Evolutionary conservation across 2,329 filamentous ascomycete genomes (phyloP), one percentile per base, ranked within the genome.

Genomic region (Aspergillus japonicus): DNA sequence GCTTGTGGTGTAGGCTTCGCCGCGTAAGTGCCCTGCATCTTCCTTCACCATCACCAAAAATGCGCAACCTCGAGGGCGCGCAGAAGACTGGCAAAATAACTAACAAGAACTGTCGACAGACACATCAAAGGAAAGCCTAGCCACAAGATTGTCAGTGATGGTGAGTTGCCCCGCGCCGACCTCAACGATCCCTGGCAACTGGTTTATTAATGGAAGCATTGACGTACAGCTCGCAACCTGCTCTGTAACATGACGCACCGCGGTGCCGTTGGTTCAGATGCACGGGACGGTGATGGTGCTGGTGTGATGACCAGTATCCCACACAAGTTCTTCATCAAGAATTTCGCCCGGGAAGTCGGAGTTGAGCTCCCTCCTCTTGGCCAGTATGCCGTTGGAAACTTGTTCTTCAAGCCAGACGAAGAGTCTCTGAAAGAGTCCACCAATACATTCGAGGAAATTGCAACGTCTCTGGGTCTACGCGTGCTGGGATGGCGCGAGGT

Each of bases 181-280:
- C 21, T 19, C 2, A 29, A 23, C n/a, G n/a, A 26, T 29, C 16
- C 7, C 33, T 33, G 26, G 8, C 10, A 3, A 6, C 50, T 50
- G 49, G 2, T 11, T 44, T 54, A 60, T 75, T 80, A 68, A 82
- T 75, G 60, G 3, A 64, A 47, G 59, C 8, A 48, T 51, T 44
- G 12, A 42, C 65, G 33, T 62, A 49, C 70, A 95, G 91, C 93
- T 68, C 90, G 91, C 67, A 96, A 93, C 79, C 84, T 99, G 63
- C 88, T 99, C 65, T 99, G 95, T 85, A 98, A 99, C 85, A 99
- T 99, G 95, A 98, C 95, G 84, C 95, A 99, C 83, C 90, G 95
- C 77, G 95, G 95, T 83, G 95, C 95, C 65, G 94, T 98, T 70
- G 95, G 95, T 69, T 98, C 95, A 62, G 95, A 99, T 83, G 92